Evolutionary conservation across 305 asterid species (phyloP), one percentile per base, ranked within the genome.

Genomic region (Fraxinus dipetala): DNA sequence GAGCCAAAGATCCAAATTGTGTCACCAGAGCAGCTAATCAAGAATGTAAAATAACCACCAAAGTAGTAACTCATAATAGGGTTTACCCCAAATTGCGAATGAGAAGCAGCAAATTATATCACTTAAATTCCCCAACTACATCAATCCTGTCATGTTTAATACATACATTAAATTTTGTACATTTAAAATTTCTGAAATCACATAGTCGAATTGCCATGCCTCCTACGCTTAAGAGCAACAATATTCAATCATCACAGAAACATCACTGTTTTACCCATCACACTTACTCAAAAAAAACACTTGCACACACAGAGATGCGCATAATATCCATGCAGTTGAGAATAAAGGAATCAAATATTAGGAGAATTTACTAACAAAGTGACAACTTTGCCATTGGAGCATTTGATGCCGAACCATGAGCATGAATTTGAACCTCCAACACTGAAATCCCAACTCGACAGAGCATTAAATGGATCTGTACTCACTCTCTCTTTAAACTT

Each of bases 361-460:
- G 40, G 59, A 48, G 70, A 32, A 51, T 32, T 40, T 31, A 78
- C 90, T 83, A 79, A 87, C 90, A 87, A 63, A 13, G 36, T 31
- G 4, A 85, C 79, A 6, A 87, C 84, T 45, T 79, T 84, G 40
- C 87, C 88, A 54, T 72, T 51, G 34, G 81, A 83, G 72, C 90
- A 87, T 74, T 81, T 67, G 8, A 87, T 84, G 70, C 90, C 90
- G 18, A 81, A 83, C 88, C 88, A 87, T 11, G 85, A 85, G 78
- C 90, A 87, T 70, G 75, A 30, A 31, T 70, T 16, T 70, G 75
- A 31, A 70, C 43, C 75, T 70, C 24, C 75, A 31, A 20, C 6
- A 3, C 72, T 63, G n/a, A 24, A 63, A 22, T 70, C 40, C 75
- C 75, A 70, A 70, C 75, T 31, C 40, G 18, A 70, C 38, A 70